Base-by-base conservation (phyloP, 352 stramenopile genomes). In the Pythium coloratum region DNA sequence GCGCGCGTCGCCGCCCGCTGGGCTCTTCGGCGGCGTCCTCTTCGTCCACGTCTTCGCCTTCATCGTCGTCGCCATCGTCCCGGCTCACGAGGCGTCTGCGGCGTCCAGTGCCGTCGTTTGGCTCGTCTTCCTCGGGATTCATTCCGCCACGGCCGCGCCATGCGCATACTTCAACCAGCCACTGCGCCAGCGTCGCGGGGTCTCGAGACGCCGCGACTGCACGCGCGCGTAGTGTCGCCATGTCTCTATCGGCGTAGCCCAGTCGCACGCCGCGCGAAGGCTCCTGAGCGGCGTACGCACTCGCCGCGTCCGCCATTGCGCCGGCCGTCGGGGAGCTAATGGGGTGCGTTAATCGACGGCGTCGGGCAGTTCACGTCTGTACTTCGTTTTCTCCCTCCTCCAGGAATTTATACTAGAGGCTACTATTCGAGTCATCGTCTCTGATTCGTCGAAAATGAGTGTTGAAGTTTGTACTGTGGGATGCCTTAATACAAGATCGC, bases 11-110 rank as follows among this genome's bases (percentile, higher is more conserved):
- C 18, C 28, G 55, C 12, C 33, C 18, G 26, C 4, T 33, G 44
- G 12, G 66, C 46, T 82, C 69, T 13, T 83, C 72, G 26, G 80
- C 74, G 0, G 36, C 49, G 42, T 65, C 65, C 1, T 66, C 59
- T 30, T 24, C 51, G 24, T 38, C 44, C 38, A 50, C 33, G n/a
- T 68, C 56, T 26, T 34, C 64, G 42, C 61, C 49, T 6, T 67
- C 67, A 30, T 70, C 60, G 16, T 58, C 64, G 18, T 50, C 55
- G 20, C 10, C 40, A 6, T 66, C 53, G 14, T 62, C 32, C 40
- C 40, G 40, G 40, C 40, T 49, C 40, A 49, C 16, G 16, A 49
- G 1, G 32, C 64, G 28, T 62, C 56, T 2, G 10, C 49, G 12
- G 26, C 33, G 24, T 54, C 46, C 36, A 74, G 60, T 46, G 76